Evolutionary conservation across 257 asterid species (phyloP).

Genomic region (Solanum raphanifolium): DNA sequence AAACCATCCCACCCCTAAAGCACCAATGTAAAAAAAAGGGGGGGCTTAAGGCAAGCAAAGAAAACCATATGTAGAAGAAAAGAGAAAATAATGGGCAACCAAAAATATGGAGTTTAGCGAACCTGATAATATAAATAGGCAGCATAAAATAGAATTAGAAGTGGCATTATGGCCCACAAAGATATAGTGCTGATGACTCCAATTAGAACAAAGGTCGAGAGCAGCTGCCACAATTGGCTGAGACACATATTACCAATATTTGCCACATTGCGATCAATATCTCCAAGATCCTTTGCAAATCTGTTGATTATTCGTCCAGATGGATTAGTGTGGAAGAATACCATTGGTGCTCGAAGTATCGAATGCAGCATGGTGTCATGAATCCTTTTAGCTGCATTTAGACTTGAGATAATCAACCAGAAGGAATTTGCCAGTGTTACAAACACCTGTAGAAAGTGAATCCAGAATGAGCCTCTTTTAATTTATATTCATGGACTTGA

Average conservation of each 20-base stretch:
- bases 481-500: background rate
- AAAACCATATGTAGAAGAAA: background rate
- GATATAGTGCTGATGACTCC: constrained; percentile 66
- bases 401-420: constrained; percentile 71
- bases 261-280: constrained; percentile 65
- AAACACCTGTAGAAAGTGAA: constrained; percentile 42
- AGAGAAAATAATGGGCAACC: background rate
- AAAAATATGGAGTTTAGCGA: background rate
- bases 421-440: constrained; percentile 70
- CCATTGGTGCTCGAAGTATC: constrained; percentile 78
- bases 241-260: constrained; percentile 39
- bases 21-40: background rate
- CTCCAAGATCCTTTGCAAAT: constrained; percentile 66
- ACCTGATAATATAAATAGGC: constrained; percentile 74
- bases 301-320: constrained; percentile 73
- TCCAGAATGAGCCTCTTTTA: background rate
- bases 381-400: constrained; percentile 57
- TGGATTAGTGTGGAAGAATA: constrained; percentile 82
- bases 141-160: constrained; percentile 56
- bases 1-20: background rate
- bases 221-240: constrained; percentile 56
- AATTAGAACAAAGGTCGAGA: constrained; percentile 64
- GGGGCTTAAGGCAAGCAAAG: background rate
- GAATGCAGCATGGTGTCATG: constrained; percentile 65
- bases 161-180: constrained; percentile 77